These are phyloP conservation scores for Mycena epipterygia DNA, from an alignment of 768 basidiomycete species.

Conservation along the genomic window DNA sequence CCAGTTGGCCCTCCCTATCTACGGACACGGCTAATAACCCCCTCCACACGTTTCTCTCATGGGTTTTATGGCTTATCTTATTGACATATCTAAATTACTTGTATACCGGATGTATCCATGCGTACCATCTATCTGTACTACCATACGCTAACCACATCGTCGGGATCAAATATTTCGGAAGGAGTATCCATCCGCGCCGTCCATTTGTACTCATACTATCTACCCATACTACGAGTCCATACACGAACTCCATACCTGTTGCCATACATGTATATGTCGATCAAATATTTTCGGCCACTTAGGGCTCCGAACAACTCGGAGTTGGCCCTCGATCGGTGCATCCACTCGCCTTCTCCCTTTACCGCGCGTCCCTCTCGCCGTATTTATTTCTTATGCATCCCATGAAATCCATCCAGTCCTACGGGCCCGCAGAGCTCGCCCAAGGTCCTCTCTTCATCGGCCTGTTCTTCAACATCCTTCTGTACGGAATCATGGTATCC, in stretches of 20 bases:
- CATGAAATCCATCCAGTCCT: constrained; percentile 8
- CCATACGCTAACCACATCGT: background rate
- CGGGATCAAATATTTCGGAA: constrained; percentile 9
- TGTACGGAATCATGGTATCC: constrained; percentile 46
- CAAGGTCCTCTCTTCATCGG: constrained; percentile 54
- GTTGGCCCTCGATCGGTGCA: too few relatives aligned
- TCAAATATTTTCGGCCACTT: too few relatives aligned
- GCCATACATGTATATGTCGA: too few relatives aligned
- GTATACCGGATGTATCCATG: background rate
- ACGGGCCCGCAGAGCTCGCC: constrained; percentile 25
- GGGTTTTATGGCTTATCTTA: constrained; percentile 11
- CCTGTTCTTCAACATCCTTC: constrained; percentile 48
- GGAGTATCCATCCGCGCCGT: background rate
- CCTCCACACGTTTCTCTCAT: background rate
- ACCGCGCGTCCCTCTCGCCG: background rate
- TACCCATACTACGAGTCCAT: too few relatives aligned
- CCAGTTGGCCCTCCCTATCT: too few relatives aligned
- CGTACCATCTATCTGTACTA: background rate
- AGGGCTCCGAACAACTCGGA: too few relatives aligned
- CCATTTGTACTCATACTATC: too few relatives aligned
- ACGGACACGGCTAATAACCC: background rate
- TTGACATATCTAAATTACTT: background rate
- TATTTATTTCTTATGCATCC: background rate
- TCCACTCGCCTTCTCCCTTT: too few relatives aligned
- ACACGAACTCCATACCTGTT: too few relatives aligned